These are phyloP conservation scores for Candida lessepsii DNA, from an alignment of 805 yeast genomes.

Conservation along the genomic window DNA sequence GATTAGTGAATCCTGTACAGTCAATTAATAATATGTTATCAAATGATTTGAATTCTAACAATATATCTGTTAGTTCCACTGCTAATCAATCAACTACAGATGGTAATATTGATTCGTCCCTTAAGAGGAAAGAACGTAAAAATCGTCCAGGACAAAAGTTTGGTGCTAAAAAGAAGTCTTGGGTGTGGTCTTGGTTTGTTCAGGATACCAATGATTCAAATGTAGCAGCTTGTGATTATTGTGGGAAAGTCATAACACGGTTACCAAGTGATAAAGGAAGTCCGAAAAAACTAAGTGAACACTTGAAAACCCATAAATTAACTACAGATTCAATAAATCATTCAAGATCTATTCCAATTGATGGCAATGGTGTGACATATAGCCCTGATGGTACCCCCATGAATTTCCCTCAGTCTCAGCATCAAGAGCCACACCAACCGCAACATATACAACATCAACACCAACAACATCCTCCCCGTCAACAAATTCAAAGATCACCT, in stretches of 20 bases:
- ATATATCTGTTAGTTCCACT: background rate
- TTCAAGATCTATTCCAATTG: slow-evolving; percentile 37
- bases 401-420: slow-evolving; percentile 4
- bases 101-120: background rate
- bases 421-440: background rate
- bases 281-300: slow-evolving; percentile 59
- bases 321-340: slow-evolving; percentile 39
- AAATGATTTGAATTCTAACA: background rate
- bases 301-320: slow-evolving; percentile 47
- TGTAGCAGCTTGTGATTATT: slow-evolving; percentile 53
- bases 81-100: background rate
- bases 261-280: slow-evolving; percentile 55
- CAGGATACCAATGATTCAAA: slow-evolving; percentile 50
- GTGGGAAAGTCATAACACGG: slow-evolving; percentile 49
- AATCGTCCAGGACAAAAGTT: slow-evolving; percentile 55
- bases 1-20: slow-evolving; percentile 3
- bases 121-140: slow-evolving; percentile 27
- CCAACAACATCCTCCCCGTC: slow-evolving; percentile 1
- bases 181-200: slow-evolving; percentile 65
- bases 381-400: slow-evolving; percentile 24
- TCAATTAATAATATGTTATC: slow-evolving; percentile 6
- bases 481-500: background rate
- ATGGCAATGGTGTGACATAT: slow-evolving; percentile 36
- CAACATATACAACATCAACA: slow-evolving; percentile 3
- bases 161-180: slow-evolving; percentile 60